Percentiles rank a stretch among this genome's conserved stretches.
phyloP scores from a whole-genome alignment of 495 filamentous ascomycete species.

The Penicillium longicatenatum region DNA sequence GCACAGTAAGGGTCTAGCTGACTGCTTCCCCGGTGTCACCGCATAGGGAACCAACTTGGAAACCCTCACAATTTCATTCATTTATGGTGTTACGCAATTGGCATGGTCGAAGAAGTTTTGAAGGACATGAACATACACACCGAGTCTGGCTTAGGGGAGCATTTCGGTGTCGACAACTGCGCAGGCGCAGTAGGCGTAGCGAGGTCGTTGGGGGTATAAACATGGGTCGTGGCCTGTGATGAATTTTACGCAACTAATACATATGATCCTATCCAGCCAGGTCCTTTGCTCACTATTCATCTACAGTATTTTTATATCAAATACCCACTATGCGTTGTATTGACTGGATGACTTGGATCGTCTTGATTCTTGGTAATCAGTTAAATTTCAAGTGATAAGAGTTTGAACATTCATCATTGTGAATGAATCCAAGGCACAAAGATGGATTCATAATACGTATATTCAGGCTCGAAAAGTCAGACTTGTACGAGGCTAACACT shows the following conservation, averaged over 20 bases:
- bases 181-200: conserved; percentile 4
- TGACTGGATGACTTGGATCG: neutral
- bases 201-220: neutral
- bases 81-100: conserved; percentile 17
- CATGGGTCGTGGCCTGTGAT: conserved; percentile 2
- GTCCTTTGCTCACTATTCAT: neutral
- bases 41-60: neutral
- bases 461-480: no score
- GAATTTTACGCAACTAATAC: conserved; percentile 4
- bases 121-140: conserved; percentile 5
- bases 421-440: no score
- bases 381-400: neutral
- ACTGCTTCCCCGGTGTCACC: conserved; percentile 28
- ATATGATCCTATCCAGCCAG: conserved; percentile 1
- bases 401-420: neutral
- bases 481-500: no score
- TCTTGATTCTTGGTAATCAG: neutral
- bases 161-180: conserved; percentile 1
- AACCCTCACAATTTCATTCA: neutral
- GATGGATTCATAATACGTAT: no score
- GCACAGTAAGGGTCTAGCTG: conserved; percentile 30
- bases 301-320: conserved; percentile 1
- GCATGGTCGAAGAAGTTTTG: conserved; percentile 19
- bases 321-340: neutral
- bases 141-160: neutral